phyloP scores from a whole-genome alignment of 2,329 filamentous ascomycete genomes.

The Albophoma yamanashiensis region DNA sequence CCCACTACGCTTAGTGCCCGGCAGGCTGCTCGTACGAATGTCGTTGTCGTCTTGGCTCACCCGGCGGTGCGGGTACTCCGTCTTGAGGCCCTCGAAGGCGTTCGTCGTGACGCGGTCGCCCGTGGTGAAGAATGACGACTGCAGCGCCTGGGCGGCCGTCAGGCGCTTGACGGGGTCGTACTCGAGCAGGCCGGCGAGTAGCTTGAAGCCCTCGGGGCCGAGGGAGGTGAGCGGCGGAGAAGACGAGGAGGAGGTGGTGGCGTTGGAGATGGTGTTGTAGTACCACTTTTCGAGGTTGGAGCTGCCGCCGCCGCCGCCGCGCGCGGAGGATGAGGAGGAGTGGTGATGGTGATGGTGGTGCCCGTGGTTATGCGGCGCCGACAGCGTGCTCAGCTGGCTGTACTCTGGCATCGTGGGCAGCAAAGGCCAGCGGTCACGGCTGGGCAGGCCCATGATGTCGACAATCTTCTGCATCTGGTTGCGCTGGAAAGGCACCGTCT shows the following conservation, averaged over 20 bases:
- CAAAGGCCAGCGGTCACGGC: conserved; percentile 80
- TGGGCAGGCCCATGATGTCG: conserved; percentile 87
- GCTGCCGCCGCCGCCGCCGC: conserved; percentile 10
- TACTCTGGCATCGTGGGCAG: conserved; percentile 83
- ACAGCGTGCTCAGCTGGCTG: conserved; percentile 51
- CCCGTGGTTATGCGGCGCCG: conserved; percentile 27
- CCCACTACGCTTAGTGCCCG: conserved; percentile 83
- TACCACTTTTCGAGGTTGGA: conserved; percentile 71
- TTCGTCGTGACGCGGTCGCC: conserved; percentile 65
- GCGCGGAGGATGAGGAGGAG: conserved; percentile 12
- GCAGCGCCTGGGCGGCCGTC: conserved; percentile 78
- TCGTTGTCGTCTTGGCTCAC: conserved; percentile 95
- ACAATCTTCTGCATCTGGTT: conserved; percentile 99
- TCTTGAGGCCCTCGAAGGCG: conserved; percentile 83
- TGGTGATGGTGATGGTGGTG: conserved; percentile 19
- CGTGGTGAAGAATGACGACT: conserved; percentile 78
- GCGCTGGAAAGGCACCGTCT: conserved; percentile 91
- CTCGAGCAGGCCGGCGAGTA: conserved; percentile 74
- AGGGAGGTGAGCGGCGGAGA: conserved; percentile 43
- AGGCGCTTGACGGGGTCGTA: conserved; percentile 87
- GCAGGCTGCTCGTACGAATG: conserved; percentile 79
- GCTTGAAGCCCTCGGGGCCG: conserved; percentile 67
- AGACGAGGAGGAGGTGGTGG: conserved; percentile 20
- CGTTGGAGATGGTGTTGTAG: conserved; percentile 55
- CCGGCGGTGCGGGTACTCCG: conserved; percentile 79